Evolutionary conservation across 352 stramenopile genomes (phyloP), one percentile per base, ranked within the genome.

Genomic region (Lagenidium giganteum): DNA sequence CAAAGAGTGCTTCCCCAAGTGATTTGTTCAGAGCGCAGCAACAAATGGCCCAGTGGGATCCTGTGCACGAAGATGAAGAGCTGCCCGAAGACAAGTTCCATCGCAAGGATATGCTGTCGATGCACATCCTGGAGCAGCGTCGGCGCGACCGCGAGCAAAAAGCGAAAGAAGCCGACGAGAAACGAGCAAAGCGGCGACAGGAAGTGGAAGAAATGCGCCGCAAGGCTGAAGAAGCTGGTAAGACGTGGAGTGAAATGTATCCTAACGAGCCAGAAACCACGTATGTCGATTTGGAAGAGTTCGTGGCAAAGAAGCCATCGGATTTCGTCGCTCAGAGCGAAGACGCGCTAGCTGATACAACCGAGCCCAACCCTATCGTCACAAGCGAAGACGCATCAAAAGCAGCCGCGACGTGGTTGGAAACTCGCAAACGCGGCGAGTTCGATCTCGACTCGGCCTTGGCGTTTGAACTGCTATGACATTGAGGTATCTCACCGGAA

Each of bases 41-140:
- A 11, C n/a, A 22, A 46, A 38, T 38, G 18, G n/a, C 27, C 26
- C 51, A 47, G 30, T 85, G 61, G 66, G 74, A 86, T n/a, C 72
- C 68, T 22, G 75, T 87, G 23, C 49, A 76, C 24, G 74, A 91
- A 31, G 74, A 89, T 21, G 74, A 86, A 53, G 75, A 90, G 39
- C 66, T 92, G 3, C 77, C 80, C 2, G 74, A 92, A 41, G 75
- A 92, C n/a, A 47, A 61, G 9, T 92, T 87, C 45, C 80, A 92
- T 24, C 70, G 69, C 32, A 78, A 80, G 32, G 75, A 92, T 48
- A 87, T 92, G 74, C 73, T 92, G 67, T 92, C 80, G 11, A 90
- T 92, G 77, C 78, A 87, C 43, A 87, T 86, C 60, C 56, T 92
- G 20, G 80, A 92, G 47, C 75, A 90, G 49, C 63, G 72, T 24